Evolutionary conservation across 2,329 filamentous ascomycete genomes (phyloP).

Genomic region (Xylariaceae sp.): DNA sequence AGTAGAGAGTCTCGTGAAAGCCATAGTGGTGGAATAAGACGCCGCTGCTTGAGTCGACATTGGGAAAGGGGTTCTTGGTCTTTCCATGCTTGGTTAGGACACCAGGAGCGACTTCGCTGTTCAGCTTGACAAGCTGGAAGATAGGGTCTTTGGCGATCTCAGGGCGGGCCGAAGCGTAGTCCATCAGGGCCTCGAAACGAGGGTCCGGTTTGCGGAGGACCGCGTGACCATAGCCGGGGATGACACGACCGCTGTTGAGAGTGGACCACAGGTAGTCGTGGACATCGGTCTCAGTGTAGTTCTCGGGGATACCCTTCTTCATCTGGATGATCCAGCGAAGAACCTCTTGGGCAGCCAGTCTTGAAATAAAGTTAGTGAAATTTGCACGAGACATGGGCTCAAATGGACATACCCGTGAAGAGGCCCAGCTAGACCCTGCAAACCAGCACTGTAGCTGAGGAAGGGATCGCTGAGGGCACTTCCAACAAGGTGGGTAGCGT

Average conservation of each 20-base stretch:
- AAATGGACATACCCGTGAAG: constrained; percentile 66
- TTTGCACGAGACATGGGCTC: not conserved
- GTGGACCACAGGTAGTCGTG: constrained; percentile 89
- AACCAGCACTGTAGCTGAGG: constrained; percentile 91
- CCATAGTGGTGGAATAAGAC: constrained; percentile 98
- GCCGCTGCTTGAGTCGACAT: constrained; percentile 90
- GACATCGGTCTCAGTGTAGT: constrained; percentile 78
- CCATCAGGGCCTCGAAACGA: constrained; percentile 94
- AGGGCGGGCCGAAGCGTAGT: constrained; percentile 81
- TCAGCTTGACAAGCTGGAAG: constrained; percentile 91
- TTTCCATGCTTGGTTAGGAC: constrained; percentile 95
- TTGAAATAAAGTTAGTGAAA: constrained; percentile 23
- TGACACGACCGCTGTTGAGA: constrained; percentile 88
- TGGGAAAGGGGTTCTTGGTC: constrained; percentile 97
- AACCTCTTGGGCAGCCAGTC: constrained; percentile 93
- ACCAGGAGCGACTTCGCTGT: constrained; percentile 83
- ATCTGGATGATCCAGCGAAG: constrained; percentile 96
- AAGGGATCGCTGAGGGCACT: constrained; percentile 93
- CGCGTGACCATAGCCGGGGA: constrained; percentile 93
- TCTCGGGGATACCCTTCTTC: constrained; percentile 79
- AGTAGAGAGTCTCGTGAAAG: constrained; percentile 96
- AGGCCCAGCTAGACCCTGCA: constrained; percentile 93
- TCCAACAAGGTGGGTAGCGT: constrained; percentile 91
- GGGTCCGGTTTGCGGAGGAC: constrained; percentile 96
- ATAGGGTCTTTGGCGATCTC: constrained; percentile 85